Evolutionary conservation across 495 filamentous ascomycete species (phyloP).

Genomic region (Penicillium atrosanguineum): DNA sequence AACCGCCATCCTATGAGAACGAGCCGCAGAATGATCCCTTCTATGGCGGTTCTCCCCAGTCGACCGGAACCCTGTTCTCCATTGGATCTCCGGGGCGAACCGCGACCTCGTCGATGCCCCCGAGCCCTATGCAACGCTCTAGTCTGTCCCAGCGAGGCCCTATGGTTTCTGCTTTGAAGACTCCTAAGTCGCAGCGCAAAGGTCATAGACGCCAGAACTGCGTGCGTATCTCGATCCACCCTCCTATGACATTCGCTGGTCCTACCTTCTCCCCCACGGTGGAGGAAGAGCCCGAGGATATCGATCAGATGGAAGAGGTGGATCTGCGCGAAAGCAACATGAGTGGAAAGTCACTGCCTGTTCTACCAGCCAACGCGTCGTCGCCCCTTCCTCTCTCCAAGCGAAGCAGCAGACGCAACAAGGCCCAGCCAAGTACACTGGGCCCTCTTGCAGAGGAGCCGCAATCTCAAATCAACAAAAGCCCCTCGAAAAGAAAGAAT

Average conservation of each 20-base stretch:
- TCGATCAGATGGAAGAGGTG: constrained; percentile 29
- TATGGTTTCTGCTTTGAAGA: constrained; percentile 39
- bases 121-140: constrained; percentile 23
- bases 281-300: constrained; percentile 39
- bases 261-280: constrained; percentile 36
- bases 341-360: constrained; percentile 13
- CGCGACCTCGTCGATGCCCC: constrained; percentile 12
- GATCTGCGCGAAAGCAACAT: constrained; percentile 26
- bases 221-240: constrained; percentile 49
- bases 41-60: constrained; percentile 21
- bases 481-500: constrained; percentile 23
- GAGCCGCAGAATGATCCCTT: constrained; percentile 32
- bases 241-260: constrained; percentile 37
- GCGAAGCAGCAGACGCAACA: constrained; percentile 22
- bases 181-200: constrained; percentile 36
- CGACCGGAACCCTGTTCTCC: constrained; percentile 16
- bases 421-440: constrained; percentile 20
- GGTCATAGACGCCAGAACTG: constrained; percentile 48
- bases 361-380: constrained; percentile 16
- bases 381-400: constrained; percentile 24
- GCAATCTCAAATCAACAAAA: constrained; percentile 12
- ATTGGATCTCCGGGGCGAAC: constrained; percentile 18
- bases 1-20: constrained; percentile 24
- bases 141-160: constrained; percentile 22
- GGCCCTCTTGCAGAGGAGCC: constrained; percentile 26